Evolutionary conservation across 371 early-diverging fungal species (phyloP).

Genomic region (Mucor indicus): DNA sequence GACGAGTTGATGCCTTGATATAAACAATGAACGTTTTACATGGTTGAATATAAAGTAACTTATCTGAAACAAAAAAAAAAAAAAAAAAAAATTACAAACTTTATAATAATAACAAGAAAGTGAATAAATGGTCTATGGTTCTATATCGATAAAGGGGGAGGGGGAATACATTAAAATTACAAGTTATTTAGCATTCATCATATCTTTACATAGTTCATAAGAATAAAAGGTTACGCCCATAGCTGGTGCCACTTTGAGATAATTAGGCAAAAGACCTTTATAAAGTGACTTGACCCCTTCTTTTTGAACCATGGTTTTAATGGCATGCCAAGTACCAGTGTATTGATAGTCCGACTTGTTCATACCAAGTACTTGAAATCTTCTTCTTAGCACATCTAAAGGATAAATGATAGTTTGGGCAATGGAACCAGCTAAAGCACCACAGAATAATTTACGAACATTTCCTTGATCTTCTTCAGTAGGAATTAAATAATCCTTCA

Average conservation of each 20-base stretch:
- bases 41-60: too few relatives aligned
- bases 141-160: too few relatives aligned
- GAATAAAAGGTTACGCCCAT: conserved; percentile 85
- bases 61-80: too few relatives aligned
- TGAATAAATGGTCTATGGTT: too few relatives aligned
- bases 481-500: conserved; percentile 71
- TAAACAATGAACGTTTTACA: too few relatives aligned
- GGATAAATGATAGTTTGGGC: conserved; percentile 93
- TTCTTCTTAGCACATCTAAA: conserved; percentile 75
- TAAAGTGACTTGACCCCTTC: conserved; percentile 63
- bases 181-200: conserved; percentile 34
- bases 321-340: conserved; percentile 73
- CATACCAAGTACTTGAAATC: conserved; percentile 87
- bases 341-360: conserved; percentile 69
- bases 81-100: too few relatives aligned
- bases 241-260: conserved; percentile 84
- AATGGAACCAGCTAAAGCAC: conserved; percentile 88
- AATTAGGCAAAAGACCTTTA: conserved; percentile 77
- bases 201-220: conserved; percentile 72
- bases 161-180: too few relatives aligned
- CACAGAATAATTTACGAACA: conserved; percentile 72
- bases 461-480: conserved; percentile 61
- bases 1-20: too few relatives aligned
- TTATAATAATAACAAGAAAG: too few relatives aligned
- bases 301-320: conserved; percentile 61